Evolutionary conservation across 352 stramenopile species (phyloP).

Genomic region (Pythium grandisporangium): DNA sequence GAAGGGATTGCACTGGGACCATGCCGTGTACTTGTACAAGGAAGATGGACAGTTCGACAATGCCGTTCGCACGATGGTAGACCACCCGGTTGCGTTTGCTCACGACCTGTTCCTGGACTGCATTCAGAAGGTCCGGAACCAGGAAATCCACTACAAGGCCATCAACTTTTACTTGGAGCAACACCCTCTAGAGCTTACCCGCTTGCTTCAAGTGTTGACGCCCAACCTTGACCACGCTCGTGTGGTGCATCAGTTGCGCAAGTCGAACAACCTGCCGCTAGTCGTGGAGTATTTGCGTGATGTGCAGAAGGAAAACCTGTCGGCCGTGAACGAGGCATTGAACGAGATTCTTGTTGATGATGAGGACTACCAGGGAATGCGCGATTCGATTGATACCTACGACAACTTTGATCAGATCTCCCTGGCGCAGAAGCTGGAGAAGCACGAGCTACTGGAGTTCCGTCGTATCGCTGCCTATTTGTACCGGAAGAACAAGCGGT

Average conservation of each 20-base stretch:
- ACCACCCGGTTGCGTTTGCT: constrained; percentile 94
- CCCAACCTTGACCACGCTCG: constrained; percentile 98
- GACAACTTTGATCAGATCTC: constrained; percentile 99
- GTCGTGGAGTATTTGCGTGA: constrained; percentile 97
- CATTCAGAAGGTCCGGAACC: constrained; percentile 98
- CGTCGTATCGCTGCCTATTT: constrained; percentile 98
- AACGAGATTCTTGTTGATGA: constrained; percentile 96
- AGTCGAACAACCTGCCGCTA: constrained; percentile 96
- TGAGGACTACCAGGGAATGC: constrained; percentile 96
- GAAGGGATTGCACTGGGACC: constrained; percentile 96
- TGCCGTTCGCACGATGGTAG: constrained; percentile 99
- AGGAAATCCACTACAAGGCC: constrained; percentile 99
- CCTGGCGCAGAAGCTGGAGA: constrained; percentile 97
- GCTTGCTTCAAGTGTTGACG: constrained; percentile 97
- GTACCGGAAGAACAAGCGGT: constrained; percentile 99
- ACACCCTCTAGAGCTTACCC: constrained; percentile 95
- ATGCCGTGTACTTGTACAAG: constrained; percentile 99
- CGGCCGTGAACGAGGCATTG: constrained; percentile 98
- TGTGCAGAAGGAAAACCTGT: constrained; percentile 98
- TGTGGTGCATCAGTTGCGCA: constrained; percentile 97
- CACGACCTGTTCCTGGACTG: constrained; percentile 99
- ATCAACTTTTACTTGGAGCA: constrained; percentile 98
- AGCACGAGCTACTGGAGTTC: constrained; percentile 99
- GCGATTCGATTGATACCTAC: constrained; percentile 97
- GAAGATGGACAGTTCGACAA: constrained; percentile 99